Conservation (phyloP, 2,329 filamentous ascomycete genomes). For the Neonectria magnoliae region DNA sequence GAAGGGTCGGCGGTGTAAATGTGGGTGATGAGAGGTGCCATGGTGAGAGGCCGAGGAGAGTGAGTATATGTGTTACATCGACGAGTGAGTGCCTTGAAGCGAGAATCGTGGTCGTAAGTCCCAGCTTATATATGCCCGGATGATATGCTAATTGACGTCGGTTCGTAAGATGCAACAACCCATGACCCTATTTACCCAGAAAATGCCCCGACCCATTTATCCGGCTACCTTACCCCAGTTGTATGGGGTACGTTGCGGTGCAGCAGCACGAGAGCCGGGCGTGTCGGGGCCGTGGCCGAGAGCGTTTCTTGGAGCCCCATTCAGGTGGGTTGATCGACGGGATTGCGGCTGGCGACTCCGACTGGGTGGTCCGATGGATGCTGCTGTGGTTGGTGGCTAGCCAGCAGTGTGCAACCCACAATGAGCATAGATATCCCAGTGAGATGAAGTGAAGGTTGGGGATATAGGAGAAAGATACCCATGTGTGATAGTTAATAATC, state of each 20-base stretch:
- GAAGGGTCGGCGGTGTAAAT: constrained; percentile 84
- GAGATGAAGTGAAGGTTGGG: not conserved
- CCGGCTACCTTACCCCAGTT: constrained; percentile 31
- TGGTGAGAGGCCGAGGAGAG: constrained; percentile 9
- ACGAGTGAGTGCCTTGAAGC: not conserved
- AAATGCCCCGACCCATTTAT: constrained; percentile 32
- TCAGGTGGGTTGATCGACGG: constrained; percentile 25
- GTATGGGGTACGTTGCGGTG: not conserved
- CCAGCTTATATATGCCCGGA: constrained; percentile 18
- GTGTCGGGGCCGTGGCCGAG: not conserved
- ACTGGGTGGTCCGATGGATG: not conserved
- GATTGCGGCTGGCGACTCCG: constrained; percentile 32
- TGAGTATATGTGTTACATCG: not conserved
- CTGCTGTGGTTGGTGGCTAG: not conserved
- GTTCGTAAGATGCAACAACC: constrained; percentile 8
- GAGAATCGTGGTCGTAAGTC: not conserved
- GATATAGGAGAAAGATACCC: not conserved
- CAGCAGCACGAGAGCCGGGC: not conserved
- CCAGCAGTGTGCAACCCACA: not conserved
- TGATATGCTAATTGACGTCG: constrained; percentile 10
- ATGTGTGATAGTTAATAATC: constrained; percentile 64
- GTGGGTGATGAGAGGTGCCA: constrained; percentile 74
- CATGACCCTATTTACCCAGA: constrained; percentile 37
- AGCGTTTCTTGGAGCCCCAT: not conserved
- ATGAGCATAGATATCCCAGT: not conserved